Base-by-base conservation (phyloP, 768 basidiomycete genomes). In the Boletus tomentosulus region DNA sequence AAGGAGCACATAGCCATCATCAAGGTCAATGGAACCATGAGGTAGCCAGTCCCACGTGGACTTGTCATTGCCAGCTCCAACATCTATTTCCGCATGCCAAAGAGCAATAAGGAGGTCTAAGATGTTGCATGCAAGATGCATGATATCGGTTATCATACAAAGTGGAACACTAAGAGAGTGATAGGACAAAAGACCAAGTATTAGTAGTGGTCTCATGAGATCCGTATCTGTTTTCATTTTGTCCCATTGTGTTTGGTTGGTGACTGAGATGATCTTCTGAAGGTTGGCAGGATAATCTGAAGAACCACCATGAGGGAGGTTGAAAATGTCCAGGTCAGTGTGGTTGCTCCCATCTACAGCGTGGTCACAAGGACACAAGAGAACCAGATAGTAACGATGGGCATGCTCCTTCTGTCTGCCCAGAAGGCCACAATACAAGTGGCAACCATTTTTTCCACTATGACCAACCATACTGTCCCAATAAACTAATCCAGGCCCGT, bases 91-190 rank as follows among this genome's bases (percentile, higher is more conserved):
- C 1, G 62, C 62, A 4, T 56, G 56, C 63, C 67, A 69, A 1
- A 70, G 61, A 1, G 53, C 37, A 28, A 65, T 45, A 11, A 67
- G 28, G 1, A 67, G 62, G 5, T 72, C 65, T 0, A 54, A 47
- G 0, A 70, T 4, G 31, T 74, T 75, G 0, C 66, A 45, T 0
- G 48, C 48, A 0, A 74, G 62, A 54, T 78, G 75, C 77, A 81
- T 81, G 0, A 70, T n/a, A 53, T 81, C 77, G 1, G 69, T 63
- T 1, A 63, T 54, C 58, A 78, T 78, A 24, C 64, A 67, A 0
- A 45, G 28, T 0, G 76, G 76, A 4, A 76, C 48, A 0, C 63
- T 60, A 9, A 77, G 64, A 0, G 49, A 64, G 3, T 30, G 48
- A 0, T 41, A 22, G 0, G 45, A 43, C 0, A 41, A n/a, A 9